A percentile compares a stretch with the other conserved stretches of the same genome.
Evolutionary conservation across 768 basidiomycete genomes (phyloP).

Genomic region (Termitomyces sp.): DNA sequence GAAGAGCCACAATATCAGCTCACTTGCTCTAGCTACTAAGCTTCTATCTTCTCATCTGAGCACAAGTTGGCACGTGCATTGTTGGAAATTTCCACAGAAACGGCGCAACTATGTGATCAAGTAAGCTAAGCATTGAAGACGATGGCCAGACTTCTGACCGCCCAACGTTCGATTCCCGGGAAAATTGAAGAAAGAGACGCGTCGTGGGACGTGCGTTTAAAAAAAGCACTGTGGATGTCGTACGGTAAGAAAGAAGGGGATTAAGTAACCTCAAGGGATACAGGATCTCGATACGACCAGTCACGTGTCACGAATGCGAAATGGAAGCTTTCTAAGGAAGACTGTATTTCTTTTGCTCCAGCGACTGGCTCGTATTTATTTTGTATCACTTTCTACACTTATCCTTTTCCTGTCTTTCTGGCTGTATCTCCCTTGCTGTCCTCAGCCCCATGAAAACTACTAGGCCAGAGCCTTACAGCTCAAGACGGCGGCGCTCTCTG

Average conservation of each 20-base stretch:
- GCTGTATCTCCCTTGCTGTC: conserved; percentile 17
- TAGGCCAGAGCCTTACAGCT: conserved; percentile 24
- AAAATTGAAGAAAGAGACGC: neutral
- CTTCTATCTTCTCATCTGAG: conserved; percentile 10
- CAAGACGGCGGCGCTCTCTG: conserved; percentile 32
- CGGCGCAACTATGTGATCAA: conserved; percentile 1
- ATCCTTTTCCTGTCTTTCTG: conserved; percentile 17
- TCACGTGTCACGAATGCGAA: conserved; percentile 19
- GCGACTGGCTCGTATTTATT: conserved; percentile 17
- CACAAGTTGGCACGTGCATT: conserved; percentile 4
- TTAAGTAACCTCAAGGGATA: conserved; percentile 3
- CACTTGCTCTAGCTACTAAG: conserved; percentile 4
- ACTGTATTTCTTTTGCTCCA: conserved; percentile 16
- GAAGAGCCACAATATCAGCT: conserved; percentile 15
- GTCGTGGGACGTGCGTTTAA: neutral
- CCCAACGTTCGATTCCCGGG: neutral
- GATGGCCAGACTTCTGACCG: neutral
- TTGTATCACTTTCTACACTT: conserved; percentile 13
- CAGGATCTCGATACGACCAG: conserved; percentile 16
- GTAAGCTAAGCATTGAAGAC: conserved; percentile 1
- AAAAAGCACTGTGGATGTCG: neutral
- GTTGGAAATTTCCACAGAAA: conserved; percentile 16
- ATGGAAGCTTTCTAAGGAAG: conserved; percentile 17
- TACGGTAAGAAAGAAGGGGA: neutral
- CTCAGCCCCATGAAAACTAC: conserved; percentile 32